Evolutionary conservation across 2,329 filamentous ascomycete species (phyloP).

Genomic region (Colletotrichum sp.): DNA sequence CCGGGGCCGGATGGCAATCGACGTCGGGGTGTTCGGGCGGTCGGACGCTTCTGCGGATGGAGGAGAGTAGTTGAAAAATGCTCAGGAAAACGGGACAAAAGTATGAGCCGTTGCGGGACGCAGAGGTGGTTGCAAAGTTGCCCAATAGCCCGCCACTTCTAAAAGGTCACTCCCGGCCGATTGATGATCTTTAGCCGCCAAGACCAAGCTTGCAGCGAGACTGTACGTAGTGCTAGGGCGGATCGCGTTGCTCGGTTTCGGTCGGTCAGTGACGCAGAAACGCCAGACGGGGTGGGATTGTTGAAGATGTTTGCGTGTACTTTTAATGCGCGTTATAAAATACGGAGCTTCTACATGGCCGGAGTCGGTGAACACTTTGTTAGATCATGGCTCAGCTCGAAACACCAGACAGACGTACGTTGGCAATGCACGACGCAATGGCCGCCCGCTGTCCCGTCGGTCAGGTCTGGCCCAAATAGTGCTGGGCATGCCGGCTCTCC

Average conservation of each 20-base stretch:
- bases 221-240: neutral
- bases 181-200: neutral
- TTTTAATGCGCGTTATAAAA: slow-evolving; percentile 7
- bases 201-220: neutral
- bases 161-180: neutral
- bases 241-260: neutral
- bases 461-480: slow-evolving; percentile 18
- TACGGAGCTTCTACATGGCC: slow-evolving; percentile 13
- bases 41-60: neutral
- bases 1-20: neutral
- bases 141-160: neutral
- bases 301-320: neutral
- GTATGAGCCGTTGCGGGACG: neutral
- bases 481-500: neutral
- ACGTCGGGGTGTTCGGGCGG: neutral
- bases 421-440: slow-evolving; percentile 16
- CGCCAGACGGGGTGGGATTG: neutral
- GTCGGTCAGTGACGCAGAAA: neutral
- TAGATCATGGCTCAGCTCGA: slow-evolving; percentile 20
- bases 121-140: neutral
- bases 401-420: slow-evolving; percentile 21
- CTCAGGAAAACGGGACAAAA: neutral
- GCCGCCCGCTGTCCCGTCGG: slow-evolving; percentile 9
- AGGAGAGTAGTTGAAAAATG: neutral
- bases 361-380: slow-evolving; percentile 19